These are phyloP conservation scores for Arthroderma sp. DNA, from an alignment of 2,329 filamentous ascomycete species.

Conservation along the genomic window DNA sequence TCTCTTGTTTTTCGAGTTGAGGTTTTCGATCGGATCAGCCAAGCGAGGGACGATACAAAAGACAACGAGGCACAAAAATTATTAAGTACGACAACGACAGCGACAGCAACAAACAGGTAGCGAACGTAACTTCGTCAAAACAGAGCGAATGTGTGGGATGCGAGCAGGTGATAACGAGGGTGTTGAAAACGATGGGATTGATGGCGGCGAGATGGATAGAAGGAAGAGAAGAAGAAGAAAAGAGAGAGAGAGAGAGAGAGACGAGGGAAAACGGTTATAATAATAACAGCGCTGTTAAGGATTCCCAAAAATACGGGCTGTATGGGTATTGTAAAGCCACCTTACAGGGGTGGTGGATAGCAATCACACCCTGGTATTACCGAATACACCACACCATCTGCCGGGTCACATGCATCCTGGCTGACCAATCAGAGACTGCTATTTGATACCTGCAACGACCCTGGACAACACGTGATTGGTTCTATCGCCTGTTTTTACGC, in stretches of 20 bases:
- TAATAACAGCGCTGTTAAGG: background rate
- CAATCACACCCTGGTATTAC: no score
- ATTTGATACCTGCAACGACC: no score
- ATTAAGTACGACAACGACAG: no score
- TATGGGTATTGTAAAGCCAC: background rate
- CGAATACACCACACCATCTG: no score
- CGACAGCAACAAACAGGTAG: constrained; percentile 19
- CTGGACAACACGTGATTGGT: no score
- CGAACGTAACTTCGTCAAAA: constrained; percentile 26
- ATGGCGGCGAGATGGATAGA: constrained; percentile 2
- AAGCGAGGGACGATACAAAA: background rate
- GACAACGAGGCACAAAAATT: constrained; percentile 3
- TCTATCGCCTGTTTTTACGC: no score
- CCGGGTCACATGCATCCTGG: no score
- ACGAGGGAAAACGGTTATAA: constrained; percentile 3
- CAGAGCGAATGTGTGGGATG: constrained; percentile 22
- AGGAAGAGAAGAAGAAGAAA: constrained; percentile 11
- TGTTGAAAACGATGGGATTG: constrained; percentile 3
- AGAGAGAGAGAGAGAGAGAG: constrained; percentile 13
- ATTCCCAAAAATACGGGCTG: background rate
- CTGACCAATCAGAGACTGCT: no score
- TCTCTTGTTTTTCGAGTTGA: no score
- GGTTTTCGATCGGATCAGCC: no score
- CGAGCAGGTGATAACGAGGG: constrained; percentile 3
- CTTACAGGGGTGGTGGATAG: no score